Base-by-base conservation (phyloP, 371 early-diverging fungal species). In the Syncephalis fuscata region DNA sequence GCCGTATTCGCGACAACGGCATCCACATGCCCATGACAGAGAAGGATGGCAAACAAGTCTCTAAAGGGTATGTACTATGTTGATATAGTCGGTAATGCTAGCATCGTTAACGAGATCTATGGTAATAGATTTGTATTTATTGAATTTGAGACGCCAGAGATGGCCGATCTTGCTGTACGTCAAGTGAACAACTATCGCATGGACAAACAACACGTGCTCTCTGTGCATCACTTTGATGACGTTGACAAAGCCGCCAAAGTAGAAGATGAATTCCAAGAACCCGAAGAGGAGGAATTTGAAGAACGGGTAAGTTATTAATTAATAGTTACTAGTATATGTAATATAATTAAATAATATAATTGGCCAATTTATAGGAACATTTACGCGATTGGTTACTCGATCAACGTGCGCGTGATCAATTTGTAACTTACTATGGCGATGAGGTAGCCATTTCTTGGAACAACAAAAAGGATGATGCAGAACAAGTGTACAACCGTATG, bases 311-410 rank as follows among this genome's bases (percentile, higher is more conserved):
- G 21, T 43, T n/a, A 16, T 24, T 20, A 15, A 22, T 10, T 32
- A 2, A n/a, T 15, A 38, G 11, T 7, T 4, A 32, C 4, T 32
- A 32, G 11, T 32, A 7, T 4, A 32, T 32, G 11, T 4, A 32
- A 11, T 4, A 48, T 22, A 36, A 23, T 23, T 3, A 36, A 36
- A 22, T 32, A 10, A 9, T 5, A 50, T 17, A 36, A 14, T 11
- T 10, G 26, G 26, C 10, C 17, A 11, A 40, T 24, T 32, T 48
- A 42, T 54, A 80, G 65, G 94, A 91, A 55, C 92, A 96, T 57
- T 65, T 95, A 46, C 74, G 78, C 58, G 78, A 82, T 53, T 92
- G 91, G 89, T 71, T 98, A 55, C 68, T 74, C 45, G 96, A 98
- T 65, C 73, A 73, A 27, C 58, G 67, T 41, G 80, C 82, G 20